A percentile compares a stretch with the other conserved stretches of the same genome.
Conservation (phyloP, 2,329 filamentous ascomycete species). For the Trichophyton mentagrophytes region DNA sequence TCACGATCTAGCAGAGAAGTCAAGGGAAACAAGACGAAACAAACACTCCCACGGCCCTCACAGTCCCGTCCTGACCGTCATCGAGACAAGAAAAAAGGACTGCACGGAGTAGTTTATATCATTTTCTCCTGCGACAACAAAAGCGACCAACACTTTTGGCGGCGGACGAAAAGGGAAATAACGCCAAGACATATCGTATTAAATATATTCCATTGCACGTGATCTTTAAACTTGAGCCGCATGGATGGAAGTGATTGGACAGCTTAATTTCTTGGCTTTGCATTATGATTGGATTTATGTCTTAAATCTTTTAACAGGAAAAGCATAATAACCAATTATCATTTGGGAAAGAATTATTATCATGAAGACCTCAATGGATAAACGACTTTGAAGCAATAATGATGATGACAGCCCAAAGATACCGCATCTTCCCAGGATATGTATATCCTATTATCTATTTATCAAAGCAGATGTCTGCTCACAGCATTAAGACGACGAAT, state of each 20-base stretch:
- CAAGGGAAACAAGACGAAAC: not conserved
- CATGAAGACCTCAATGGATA: too few relatives aligned
- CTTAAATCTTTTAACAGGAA: too few relatives aligned
- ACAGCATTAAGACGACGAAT: too few relatives aligned
- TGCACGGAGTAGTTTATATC: not conserved
- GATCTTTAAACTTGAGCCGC: not conserved
- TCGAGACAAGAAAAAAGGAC: not conserved
- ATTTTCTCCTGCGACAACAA: not conserved
- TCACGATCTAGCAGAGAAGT: not conserved
- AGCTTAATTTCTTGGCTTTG: too few relatives aligned
- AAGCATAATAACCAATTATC: too few relatives aligned
- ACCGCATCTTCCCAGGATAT: too few relatives aligned
- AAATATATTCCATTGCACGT: not conserved
- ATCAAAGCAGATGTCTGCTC: too few relatives aligned
- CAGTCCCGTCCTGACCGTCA: not conserved
- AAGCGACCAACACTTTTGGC: not conserved
- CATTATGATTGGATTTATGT: too few relatives aligned
- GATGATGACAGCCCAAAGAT: too few relatives aligned
- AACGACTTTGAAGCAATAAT: too few relatives aligned
- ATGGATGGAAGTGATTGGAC: not conserved
- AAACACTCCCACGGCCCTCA: not conserved
- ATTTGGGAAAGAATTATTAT: too few relatives aligned
- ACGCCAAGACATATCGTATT: not conserved
- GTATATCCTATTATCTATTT: too few relatives aligned
- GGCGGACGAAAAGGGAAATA: not conserved